Conservation (phyloP, 2,329 filamentous ascomycete genomes). For the Leptosphaerulina australis region DNA sequence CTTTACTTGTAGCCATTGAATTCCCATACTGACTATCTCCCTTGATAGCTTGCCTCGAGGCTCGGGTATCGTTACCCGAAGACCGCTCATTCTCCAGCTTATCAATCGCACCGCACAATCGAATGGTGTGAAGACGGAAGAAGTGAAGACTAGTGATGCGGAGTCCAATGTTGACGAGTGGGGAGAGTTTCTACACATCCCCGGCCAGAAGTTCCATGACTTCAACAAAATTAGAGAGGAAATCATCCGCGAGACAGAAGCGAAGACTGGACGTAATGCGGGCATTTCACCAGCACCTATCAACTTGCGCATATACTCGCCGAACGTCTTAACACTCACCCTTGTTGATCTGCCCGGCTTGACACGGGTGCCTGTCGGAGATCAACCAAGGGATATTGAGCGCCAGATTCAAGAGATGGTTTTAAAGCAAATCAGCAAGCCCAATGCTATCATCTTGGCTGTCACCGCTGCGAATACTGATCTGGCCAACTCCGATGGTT, state of each 20-base stretch:
- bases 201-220: conserved; percentile 95
- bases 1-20: conserved; percentile 11
- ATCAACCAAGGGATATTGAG: conserved; percentile 96
- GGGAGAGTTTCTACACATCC: conserved; percentile 98
- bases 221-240: conserved; percentile 99
- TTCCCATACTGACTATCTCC: conserved; percentile 33
- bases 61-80: conserved; percentile 94
- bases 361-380: conserved; percentile 95
- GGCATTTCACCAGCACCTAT: conserved; percentile 97
- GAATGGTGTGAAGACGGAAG: conserved; percentile 71
- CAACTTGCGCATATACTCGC: conserved; percentile 97
- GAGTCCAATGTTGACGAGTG: conserved; percentile 94
- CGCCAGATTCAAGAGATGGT: conserved; percentile 98
- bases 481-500: conserved; percentile 95
- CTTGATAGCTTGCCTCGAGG: conserved; percentile 83
- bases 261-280: conserved; percentile 93
- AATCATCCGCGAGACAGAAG: conserved; percentile 94
- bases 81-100: conserved; percentile 94
- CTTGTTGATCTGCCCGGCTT: conserved; percentile 95
- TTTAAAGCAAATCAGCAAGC: conserved; percentile 96
- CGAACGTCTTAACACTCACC: conserved; percentile 95
- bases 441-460: conserved; percentile 95
- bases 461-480: conserved; percentile 97
- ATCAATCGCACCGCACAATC: conserved; percentile 78
- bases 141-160: conserved; percentile 74